Evolutionary conservation across 2,329 filamentous ascomycete genomes (phyloP), one percentile per base, ranked within the genome.

Genomic region (Aspergillus persii): DNA sequence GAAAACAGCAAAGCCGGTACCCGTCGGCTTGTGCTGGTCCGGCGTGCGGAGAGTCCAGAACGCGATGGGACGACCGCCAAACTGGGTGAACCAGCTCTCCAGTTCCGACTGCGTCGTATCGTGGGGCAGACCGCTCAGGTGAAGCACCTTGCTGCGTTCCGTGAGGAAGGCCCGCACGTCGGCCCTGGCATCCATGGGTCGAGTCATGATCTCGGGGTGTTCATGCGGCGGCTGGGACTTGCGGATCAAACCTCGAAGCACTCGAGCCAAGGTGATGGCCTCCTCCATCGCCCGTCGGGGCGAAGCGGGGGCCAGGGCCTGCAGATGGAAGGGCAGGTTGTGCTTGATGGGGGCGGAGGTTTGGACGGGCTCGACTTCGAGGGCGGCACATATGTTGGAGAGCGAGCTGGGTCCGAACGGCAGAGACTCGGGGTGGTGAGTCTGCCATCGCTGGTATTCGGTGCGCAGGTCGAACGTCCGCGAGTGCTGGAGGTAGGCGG

Each of bases 31-130:
- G 80, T 98, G 95, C 80, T 98, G 95, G 78, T 99, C 95, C 3
- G 95, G 95, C 12, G 95, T 99, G 63, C 94, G 90, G 53, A 99
- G 84, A 18, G 95, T 99, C 95, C 95, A 99, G 80, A 99, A 99
- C 23, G 95, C 95, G 79, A 99, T 99, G 31, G 95, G 95, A 48
- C 95, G 90, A 53, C 95, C 95, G 64, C 95, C 95, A 74, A 96
- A 99, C 77, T 99, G 95, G 31, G 95, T 99, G 75, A 98, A 99
- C 95, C 95, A 99, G 79, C 93, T 97, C 81, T 99, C 95, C 27
- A 99, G 85, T 80, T 99, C 95, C 3, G 94, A 98, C 79, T 99
- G 95, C 1, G 95, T 99, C 39, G 95, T 99, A 71, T 99, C 95
- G 75, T 99, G 95, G 49, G 95, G 95, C 54, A 99, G 84, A 52